A percentile compares a stretch with the other conserved stretches of the same genome.
Evolutionary conservation across 2,329 filamentous ascomycete species (phyloP).

Genomic region (Alternaria tenuissima): DNA sequence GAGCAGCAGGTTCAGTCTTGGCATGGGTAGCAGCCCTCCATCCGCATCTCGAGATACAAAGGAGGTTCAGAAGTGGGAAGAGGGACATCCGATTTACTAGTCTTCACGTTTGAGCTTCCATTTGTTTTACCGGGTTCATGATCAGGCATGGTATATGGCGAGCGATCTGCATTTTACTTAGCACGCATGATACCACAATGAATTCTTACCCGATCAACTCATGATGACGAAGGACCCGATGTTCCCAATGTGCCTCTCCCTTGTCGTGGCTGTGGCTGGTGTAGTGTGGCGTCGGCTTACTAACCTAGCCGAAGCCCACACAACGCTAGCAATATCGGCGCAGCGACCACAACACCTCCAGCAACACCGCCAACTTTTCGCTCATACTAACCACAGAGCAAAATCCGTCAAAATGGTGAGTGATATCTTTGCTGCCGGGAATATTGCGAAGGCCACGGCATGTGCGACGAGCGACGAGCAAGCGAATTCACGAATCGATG

Average conservation of each 20-base stretch:
- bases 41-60: slow-evolving; percentile 40
- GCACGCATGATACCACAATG: slow-evolving; percentile 43
- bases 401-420: slow-evolving; percentile 55
- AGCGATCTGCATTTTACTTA: slow-evolving; percentile 11
- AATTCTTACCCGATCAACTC: not conserved
- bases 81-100: slow-evolving; percentile 58
- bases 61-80: slow-evolving; percentile 55
- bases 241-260: not conserved
- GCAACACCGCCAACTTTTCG: slow-evolving; percentile 47
- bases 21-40: slow-evolving; percentile 43
- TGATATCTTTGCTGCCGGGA: slow-evolving; percentile 9
- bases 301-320: slow-evolving; percentile 46
- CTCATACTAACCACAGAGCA: slow-evolving; percentile 46
- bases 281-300: slow-evolving; percentile 26
- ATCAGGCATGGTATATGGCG: not conserved
- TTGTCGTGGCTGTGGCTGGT: slow-evolving; percentile 23
- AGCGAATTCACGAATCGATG: slow-evolving; percentile 29
- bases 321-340: slow-evolving; percentile 37
- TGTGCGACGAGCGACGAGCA: slow-evolving; percentile 45
- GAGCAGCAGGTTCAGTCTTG: slow-evolving; percentile 45
- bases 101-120: slow-evolving; percentile 5
- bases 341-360: slow-evolving; percentile 35
- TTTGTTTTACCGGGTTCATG: slow-evolving; percentile 6
- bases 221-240: not conserved
- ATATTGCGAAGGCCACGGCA: slow-evolving; percentile 16